Conservation (phyloP, 345 rosid genomes). For the Triadica sebifera region DNA sequence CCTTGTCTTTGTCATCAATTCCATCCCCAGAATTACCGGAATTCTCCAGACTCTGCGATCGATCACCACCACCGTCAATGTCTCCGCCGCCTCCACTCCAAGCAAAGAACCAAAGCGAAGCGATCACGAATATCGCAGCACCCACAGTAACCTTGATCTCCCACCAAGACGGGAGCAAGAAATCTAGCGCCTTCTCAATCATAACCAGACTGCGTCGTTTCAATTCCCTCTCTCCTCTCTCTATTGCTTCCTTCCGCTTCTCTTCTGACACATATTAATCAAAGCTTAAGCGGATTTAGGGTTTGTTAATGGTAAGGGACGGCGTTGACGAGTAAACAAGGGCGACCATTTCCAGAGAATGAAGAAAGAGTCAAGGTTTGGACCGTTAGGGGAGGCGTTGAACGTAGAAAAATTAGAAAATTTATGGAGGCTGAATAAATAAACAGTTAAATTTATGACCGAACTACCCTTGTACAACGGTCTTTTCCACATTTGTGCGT, state of each 20-base stretch:
- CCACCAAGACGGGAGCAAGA: slow-evolving; percentile 83
- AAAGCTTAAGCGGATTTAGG: slow-evolving; percentile 3
- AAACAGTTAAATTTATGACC: not conserved
- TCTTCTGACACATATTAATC: not conserved
- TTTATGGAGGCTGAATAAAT: not conserved
- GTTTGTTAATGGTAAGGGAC: not conserved
- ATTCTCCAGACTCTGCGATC: slow-evolving; percentile 33
- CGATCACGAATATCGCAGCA: slow-evolving; percentile 57
- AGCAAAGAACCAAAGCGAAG: slow-evolving; percentile 59
- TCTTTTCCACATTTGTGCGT: accelerated
- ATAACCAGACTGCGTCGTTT: not conserved
- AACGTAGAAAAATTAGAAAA: slow-evolving; percentile 13
- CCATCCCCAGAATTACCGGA: slow-evolving; percentile 39
- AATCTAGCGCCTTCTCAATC: slow-evolving; percentile 42
- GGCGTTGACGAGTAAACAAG: slow-evolving; percentile 8
- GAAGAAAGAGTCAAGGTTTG: not conserved
- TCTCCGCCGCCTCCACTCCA: slow-evolving; percentile 36
- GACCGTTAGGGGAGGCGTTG: not conserved
- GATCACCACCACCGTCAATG: slow-evolving; percentile 38
- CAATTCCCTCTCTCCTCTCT: not conserved
- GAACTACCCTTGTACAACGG: slow-evolving; percentile 6
- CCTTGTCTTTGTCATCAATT: slow-evolving; percentile 63
- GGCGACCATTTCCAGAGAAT: slow-evolving; percentile 16
- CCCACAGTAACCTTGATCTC: slow-evolving; percentile 72
- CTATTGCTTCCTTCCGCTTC: not conserved